Base-by-base conservation (phyloP, 257 asterid species). In the Eustoma russellianum region DNA sequence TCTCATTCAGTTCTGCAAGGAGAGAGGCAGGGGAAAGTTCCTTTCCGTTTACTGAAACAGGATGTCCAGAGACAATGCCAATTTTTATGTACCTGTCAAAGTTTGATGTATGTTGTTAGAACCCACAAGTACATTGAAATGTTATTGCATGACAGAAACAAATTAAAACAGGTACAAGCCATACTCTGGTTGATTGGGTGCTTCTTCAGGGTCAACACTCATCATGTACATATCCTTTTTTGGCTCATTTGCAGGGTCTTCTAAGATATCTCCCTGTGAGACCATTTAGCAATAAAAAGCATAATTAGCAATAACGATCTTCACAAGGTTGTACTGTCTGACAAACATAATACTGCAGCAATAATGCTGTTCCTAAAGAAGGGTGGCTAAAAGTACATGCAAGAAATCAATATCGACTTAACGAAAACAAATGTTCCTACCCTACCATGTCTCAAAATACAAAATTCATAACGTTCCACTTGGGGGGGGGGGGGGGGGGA, bases 191-290 rank as follows among this genome's bases (percentile, higher is more conserved):
- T 84, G 59, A 70, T 82, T 61, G 9, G 98, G 97, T 66, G 97
- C 98, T 13, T 67, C 82, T 66, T 66, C 74, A 0, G 96, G 98
- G 72, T 80, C 82, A 58, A 75, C 84, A 16, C 74, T 65, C 88
- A 91, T 77, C 96, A 84, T 82, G 82, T 73, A 90, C 96, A 87
- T 91, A 70, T 91, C 95, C 69, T 87, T 88, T 59, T 75, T 74
- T 14, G 96, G 94, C 79, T 84, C 98, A 61, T 84, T 91, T 50
- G 85, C 92, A 40, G 96, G 96, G 76, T 87, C 90, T 77, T 87
- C 96, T 69, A 87, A 72, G 70, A 91, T 80, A 71, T 91, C 98
- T 35, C 96, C 98, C 95, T 84, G 38, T 19, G 69, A 53, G 12
- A 14, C 38, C 48, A 54, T 55, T 13, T 56, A 41, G 13, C 5